Base-by-base conservation (phyloP, 768 basidiomycete species). In the Auriscalpium vulgare region DNA sequence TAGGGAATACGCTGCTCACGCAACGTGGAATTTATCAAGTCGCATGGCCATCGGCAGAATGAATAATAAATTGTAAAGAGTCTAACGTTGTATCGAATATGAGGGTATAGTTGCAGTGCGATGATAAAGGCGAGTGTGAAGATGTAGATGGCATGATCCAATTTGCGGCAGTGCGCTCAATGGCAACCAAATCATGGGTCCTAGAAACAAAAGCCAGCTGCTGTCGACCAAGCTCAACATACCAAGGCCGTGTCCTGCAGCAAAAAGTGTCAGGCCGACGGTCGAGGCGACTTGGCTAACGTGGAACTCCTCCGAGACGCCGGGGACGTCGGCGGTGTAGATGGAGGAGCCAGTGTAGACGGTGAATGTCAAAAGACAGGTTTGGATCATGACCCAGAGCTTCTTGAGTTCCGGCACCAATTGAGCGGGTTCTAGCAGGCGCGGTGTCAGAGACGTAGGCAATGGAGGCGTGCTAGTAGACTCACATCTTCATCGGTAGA, bases 321-420 rank as follows among this genome's bases (percentile, higher is more conserved):
- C 62, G 2, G 65, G 62, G 17, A 69, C 67, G 8, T 66, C 66
- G 14, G 70, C 61, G 1, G 67, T 66, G 55, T 69, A 71, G 46
- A 72, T 70, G 16, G 67, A 65, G 10, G 70, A 68, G 51, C 70
- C 71, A 56, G 71, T 67, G 59, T 71, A 72, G 29, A 71, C 63
- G 48, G 64, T 61, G 55, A 71, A 67, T 1, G 70, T 71, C 49
- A 72, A 56, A 47, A 71, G 58, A 46, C 68, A 68, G n/a, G 71
- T 68, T 40, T 64, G 63, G 51, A 67, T 68, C 16, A 69, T 66
- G 11, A 71, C 68, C 50, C 70, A 68, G 34, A 62, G 55, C 45
- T 66, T 63, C 40, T 64, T 72, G 3, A 1, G 13, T 47, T 2
- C 21, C 63, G 59, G 4, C 67, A 67, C 71, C 71, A 72, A 53